A percentile compares a stretch with the other conserved stretches of the same genome.
These are phyloP conservation scores for Aspergillus clavatus DNA, from an alignment of 2,329 filamentous ascomycete species.

Conservation along the genomic window DNA sequence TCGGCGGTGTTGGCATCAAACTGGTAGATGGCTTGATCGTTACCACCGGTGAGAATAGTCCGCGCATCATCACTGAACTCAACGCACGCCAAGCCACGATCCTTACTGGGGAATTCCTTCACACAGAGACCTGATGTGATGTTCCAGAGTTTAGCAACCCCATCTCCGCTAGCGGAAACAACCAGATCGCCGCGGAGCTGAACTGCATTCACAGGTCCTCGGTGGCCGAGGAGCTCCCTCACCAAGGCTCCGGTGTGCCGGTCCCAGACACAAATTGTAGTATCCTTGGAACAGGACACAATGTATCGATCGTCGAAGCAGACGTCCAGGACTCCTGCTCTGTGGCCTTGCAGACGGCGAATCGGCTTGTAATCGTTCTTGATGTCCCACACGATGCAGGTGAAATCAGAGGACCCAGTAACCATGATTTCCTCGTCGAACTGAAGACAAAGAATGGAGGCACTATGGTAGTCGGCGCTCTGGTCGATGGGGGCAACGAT, in stretches of 20 bases:
- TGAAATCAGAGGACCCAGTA: constrained; percentile 88
- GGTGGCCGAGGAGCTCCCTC: constrained; percentile 76
- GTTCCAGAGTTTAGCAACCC: constrained; percentile 92
- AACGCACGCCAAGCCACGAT: constrained; percentile 88
- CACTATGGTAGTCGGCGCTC: constrained; percentile 66
- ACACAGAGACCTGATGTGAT: constrained; percentile 82
- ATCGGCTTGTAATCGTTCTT: constrained; percentile 73
- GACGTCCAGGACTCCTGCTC: constrained; percentile 85
- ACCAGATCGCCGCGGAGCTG: constrained; percentile 90
- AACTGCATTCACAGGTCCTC: constrained; percentile 91
- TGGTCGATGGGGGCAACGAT: constrained; percentile 39
- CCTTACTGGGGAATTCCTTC: constrained; percentile 84
- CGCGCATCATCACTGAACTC: constrained; percentile 95
- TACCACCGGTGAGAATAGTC: constrained; percentile 88
- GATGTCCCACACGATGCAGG: constrained; percentile 87
- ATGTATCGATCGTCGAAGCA: constrained; percentile 90
- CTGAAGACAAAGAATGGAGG: constrained; percentile 90
- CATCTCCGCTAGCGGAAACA: constrained; percentile 90
- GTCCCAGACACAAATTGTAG: constrained; percentile 91
- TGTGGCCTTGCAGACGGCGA: constrained; percentile 70
- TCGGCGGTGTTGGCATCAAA: constrained; percentile 91
- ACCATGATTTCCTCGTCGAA: constrained; percentile 92
- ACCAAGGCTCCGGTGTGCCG: constrained; percentile 70
- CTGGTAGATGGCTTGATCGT: constrained; percentile 91
- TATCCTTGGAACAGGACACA: constrained; percentile 95